Percentiles rank a stretch among this genome's conserved stretches.
Conservation (phyloP, 495 filamentous ascomycete species). For the Xylaria intraflava region DNA sequence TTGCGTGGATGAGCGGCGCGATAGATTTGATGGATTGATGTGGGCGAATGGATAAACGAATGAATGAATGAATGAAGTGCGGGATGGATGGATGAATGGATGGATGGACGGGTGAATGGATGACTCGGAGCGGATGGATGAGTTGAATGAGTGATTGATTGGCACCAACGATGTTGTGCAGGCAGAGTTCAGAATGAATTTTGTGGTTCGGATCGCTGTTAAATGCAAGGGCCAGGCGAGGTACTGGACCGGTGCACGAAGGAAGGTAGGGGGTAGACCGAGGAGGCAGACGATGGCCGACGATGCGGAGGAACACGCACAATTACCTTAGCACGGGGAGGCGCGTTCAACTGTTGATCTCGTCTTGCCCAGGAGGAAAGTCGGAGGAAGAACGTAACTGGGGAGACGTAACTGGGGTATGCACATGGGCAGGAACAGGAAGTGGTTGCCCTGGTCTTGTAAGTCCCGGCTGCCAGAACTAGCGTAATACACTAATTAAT, state of each 20-base stretch:
- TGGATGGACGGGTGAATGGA: not conserved
- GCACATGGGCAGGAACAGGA: too few relatives aligned
- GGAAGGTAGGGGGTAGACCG: not conserved
- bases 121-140: not conserved
- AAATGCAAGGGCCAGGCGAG: constrained; percentile 7
- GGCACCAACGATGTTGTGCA: constrained; percentile 8
- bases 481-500: too few relatives aligned
- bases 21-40: not conserved
- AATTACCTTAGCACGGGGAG: too few relatives aligned
- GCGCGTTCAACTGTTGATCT: not conserved
- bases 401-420: not conserved
- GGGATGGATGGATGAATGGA: not conserved
- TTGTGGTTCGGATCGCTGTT: constrained; percentile 5
- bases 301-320: not conserved
- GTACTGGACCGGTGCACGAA: not conserved
- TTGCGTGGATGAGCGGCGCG: not conserved
- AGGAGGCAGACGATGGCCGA: not conserved
- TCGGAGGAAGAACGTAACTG: not conserved
- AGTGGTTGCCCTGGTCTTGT: not conserved
- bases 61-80: not conserved
- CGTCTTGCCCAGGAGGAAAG: not conserved
- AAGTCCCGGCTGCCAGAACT: not conserved
- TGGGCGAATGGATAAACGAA: not conserved
- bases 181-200: constrained; percentile 1
- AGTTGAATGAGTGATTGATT: not conserved